These are phyloP conservation scores for Epichloe elymi DNA, from an alignment of 2,329 filamentous ascomycete species.

Conservation along the genomic window DNA sequence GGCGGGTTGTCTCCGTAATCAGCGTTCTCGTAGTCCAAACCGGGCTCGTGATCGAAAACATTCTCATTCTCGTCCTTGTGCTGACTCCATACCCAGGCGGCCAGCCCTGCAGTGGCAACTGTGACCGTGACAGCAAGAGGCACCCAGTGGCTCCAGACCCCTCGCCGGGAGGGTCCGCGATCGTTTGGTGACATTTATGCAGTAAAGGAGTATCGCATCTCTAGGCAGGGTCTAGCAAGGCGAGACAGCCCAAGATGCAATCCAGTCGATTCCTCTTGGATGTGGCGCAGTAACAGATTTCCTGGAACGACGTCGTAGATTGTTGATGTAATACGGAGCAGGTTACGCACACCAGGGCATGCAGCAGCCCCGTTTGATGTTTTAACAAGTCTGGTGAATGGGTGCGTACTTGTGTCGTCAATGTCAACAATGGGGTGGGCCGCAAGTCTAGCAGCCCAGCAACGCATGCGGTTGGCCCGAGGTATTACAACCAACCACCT, in stretches of 20 bases:
- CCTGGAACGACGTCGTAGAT: slow-evolving; percentile 1
- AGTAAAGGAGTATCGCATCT: slow-evolving; percentile 21
- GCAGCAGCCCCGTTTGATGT: background rate
- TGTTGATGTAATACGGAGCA: background rate
- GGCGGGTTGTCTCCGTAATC: slow-evolving; percentile 41
- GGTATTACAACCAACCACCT: background rate
- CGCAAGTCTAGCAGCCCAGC: slow-evolving; percentile 5
- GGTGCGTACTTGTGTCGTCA: slow-evolving; percentile 1
- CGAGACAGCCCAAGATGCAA: background rate
- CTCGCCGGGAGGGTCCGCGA: slow-evolving; percentile 42
- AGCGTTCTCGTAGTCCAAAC: slow-evolving; percentile 32
- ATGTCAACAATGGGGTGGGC: slow-evolving; percentile 9
- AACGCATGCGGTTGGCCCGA: slow-evolving; percentile 6
- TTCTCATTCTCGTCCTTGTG: slow-evolving; percentile 64
- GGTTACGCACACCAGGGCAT: background rate
- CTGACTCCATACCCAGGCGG: slow-evolving; percentile 90
- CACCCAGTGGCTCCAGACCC: slow-evolving; percentile 72
- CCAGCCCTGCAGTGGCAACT: slow-evolving; percentile 72
- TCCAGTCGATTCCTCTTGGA: background rate
- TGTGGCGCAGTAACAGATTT: background rate
- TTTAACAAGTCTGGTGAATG: slow-evolving; percentile 1
- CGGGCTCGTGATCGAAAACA: slow-evolving; percentile 37
- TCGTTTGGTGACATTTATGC: slow-evolving; percentile 45
- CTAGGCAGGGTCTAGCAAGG: slow-evolving; percentile 11
- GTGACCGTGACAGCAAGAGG: slow-evolving; percentile 78